Evolutionary conservation across 1,284 basidiomycete species (phyloP), one percentile per base, ranked within the genome.

Genomic region (Ustilago crameri): DNA sequence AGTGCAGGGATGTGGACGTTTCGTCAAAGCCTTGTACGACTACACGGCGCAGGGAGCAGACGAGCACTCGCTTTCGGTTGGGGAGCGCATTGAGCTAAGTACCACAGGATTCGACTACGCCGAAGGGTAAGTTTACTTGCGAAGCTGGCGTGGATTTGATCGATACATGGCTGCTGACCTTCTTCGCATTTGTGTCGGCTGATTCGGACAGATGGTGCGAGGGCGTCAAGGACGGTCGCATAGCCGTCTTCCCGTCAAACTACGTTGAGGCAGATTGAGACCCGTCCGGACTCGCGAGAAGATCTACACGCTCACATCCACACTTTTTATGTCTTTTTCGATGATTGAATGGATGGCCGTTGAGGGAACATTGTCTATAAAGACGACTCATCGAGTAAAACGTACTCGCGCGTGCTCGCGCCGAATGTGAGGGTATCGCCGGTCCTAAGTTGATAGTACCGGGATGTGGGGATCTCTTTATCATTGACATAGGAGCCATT

Each of bases 401-500:
- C 79, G 27, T 80, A 82, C 41, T 82, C 80, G 9, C 76, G 52
- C 35, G 59, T 52, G 63, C 78, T 80, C 1, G 78, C 75, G 22
- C 78, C 80, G 43, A 82, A 77, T 15, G 70, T 68, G 40, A 80
- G 54, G 27, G 79, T 78, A 84, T 99, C 95, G 35, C 90, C 89
- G 32, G 88, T 86, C 82, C 89, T 89, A 40, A 99, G 86, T 84
- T 98, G 96, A 81, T 92, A 98, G 84, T 92, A 98, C 56, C 95
- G 86, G 15, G 93, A 90, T 3, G 89, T 86, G 0, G 95, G 95
- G 51, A 98, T 90, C 56, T 88, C 86, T 76, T 90, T 88, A 59
- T 90, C 91, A 80, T 98, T 98, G 49, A 99, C 95, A 61, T 88
- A 87, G 0, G 94, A 97, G 3, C 92, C 91, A 80, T 99, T 99